These are phyloP conservation scores for Penicillium sp. DNA, from an alignment of 2,329 filamentous ascomycete genomes.

Conservation along the genomic window DNA sequence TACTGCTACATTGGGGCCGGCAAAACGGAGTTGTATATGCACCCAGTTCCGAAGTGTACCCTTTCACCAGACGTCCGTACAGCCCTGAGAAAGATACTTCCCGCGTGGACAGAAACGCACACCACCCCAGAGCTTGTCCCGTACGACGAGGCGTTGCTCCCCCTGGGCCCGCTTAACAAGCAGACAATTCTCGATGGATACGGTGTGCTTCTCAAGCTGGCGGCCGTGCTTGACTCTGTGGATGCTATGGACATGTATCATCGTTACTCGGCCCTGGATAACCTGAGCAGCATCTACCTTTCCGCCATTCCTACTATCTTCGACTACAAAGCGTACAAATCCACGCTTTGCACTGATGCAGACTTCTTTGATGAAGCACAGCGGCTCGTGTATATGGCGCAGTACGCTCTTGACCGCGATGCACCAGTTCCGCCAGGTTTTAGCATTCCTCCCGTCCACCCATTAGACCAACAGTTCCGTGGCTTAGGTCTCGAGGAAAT, in stretches of 20 bases:
- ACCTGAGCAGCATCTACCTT: not conserved
- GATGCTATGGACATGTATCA: too few relatives aligned
- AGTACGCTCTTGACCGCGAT: not conserved
- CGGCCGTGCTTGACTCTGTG: not conserved
- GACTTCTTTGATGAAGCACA: too few relatives aligned
- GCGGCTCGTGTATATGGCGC: too few relatives aligned
- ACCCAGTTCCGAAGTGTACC: not conserved
- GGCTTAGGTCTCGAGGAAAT: not conserved
- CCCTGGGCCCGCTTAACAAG: not conserved
- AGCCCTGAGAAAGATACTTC: not conserved
- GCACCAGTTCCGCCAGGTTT: not conserved
- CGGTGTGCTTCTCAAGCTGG: not conserved
- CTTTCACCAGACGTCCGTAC: not conserved
- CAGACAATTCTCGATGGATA: not conserved
- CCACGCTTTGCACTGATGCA: too few relatives aligned
- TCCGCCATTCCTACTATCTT: too few relatives aligned
- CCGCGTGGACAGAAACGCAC: not conserved
- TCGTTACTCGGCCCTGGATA: not conserved
- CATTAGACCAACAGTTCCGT: not conserved
- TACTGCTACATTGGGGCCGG: not conserved
- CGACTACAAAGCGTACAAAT: too few relatives aligned
- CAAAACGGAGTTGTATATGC: not conserved
- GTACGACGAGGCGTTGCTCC: not conserved
- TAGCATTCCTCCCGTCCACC: not conserved
- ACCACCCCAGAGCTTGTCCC: too few relatives aligned